Percentiles rank a stretch among this genome's conserved stretches.
Conservation (phyloP, 495 filamentous ascomycete species). For the Pseudomonodictys pantanalensis region DNA sequence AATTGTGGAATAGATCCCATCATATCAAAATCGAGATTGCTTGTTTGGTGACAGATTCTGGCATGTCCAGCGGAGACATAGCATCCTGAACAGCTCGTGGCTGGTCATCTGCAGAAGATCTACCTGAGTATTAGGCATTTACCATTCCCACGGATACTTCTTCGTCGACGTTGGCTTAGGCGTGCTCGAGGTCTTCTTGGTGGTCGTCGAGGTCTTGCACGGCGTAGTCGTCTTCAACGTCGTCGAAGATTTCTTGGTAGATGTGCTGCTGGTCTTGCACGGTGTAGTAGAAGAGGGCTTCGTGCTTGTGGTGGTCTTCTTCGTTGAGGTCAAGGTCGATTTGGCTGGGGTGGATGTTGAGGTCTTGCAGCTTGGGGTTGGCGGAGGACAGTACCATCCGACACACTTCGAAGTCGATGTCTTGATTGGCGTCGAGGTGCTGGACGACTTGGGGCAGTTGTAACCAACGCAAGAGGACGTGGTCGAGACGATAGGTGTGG, state of each 20-base stretch:
- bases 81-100: neutral
- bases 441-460: neutral
- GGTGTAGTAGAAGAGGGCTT: neutral
- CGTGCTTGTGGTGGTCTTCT: neutral
- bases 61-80: too few relatives aligned
- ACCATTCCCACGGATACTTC: neutral
- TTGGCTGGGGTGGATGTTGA: neutral
- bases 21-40: too few relatives aligned
- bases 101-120: neutral
- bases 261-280: neutral
- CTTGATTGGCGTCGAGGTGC: neutral
- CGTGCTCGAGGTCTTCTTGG: neutral
- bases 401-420: neutral
- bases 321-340: neutral
- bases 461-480: neutral
- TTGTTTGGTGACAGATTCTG: too few relatives aligned
- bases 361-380: too few relatives aligned
- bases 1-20: too few relatives aligned
- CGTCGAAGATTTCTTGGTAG: neutral
- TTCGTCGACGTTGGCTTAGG: neutral
- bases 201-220: neutral
- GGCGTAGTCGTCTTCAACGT: neutral
- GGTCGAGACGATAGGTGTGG: neutral
- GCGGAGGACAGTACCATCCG: neutral
- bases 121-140: neutral